Evolutionary conservation across 805 yeast species (phyloP).

Genomic region (Myxozyma monticola): DNA sequence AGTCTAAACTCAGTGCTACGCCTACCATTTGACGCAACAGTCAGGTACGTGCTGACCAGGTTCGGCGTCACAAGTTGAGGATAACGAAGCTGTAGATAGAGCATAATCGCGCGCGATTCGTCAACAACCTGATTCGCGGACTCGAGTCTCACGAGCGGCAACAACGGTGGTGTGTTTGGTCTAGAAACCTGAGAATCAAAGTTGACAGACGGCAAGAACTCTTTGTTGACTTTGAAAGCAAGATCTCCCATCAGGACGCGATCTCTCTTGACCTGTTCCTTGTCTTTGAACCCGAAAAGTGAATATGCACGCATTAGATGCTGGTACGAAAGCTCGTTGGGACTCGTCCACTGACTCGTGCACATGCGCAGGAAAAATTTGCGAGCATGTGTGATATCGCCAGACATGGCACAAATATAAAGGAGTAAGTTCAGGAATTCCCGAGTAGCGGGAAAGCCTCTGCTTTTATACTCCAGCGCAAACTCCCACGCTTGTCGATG

Average conservation of each 20-base stretch:
- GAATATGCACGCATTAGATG: slow-evolving; percentile 40
- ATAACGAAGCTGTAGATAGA: slow-evolving; percentile 47
- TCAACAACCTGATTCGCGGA: slow-evolving; percentile 52
- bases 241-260: slow-evolving; percentile 4
- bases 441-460: slow-evolving; percentile 35
- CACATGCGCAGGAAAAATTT: slow-evolving; percentile 47
- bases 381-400: slow-evolving; percentile 71
- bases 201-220: slow-evolving; percentile 10
- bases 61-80: slow-evolving; percentile 48
- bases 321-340: slow-evolving; percentile 37
- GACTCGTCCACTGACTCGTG: slow-evolving; percentile 28
- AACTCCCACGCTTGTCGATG: slow-evolving; percentile 72
- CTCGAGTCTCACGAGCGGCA: slow-evolving; percentile 55
- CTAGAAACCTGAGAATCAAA: background rate
- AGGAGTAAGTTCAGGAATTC: slow-evolving; percentile 66
- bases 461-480: slow-evolving; percentile 58
- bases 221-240: slow-evolving; percentile 3
- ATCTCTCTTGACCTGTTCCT: background rate
- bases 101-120: slow-evolving; percentile 79
- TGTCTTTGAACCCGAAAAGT: slow-evolving; percentile 24
- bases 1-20: slow-evolving; percentile 25
- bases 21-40: slow-evolving; percentile 63
- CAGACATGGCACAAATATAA: slow-evolving; percentile 73
- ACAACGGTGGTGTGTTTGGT: slow-evolving; percentile 57
- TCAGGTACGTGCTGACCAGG: slow-evolving; percentile 53